Base-by-base conservation (phyloP, 202 grass and related monocot genomes). In the Hordeum pubiflorum region DNA sequence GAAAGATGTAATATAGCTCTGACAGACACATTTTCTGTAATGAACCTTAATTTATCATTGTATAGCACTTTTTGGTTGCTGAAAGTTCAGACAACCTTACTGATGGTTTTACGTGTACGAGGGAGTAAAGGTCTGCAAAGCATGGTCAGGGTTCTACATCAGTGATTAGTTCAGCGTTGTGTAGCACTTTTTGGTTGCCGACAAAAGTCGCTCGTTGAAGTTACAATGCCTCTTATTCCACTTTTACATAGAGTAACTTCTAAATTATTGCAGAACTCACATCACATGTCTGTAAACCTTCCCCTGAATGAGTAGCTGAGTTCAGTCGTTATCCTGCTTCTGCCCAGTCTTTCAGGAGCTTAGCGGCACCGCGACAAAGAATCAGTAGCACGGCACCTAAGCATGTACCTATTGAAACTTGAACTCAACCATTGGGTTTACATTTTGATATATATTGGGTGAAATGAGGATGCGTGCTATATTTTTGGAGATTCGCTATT, bases 1-100 rank as follows among this genome's bases (percentile, higher is more conserved):
- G 37, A 18, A 59, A 76, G 31, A 62, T 80, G 77, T 76, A 63
- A 80, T 27, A 5, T 29, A 84, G 76, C 13, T 38, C 37, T 67
- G 15, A 20, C 62, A 74, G 48, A 60, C 40, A 34, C 1, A 57
- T 24, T 66, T 63, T 59, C 37, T 77, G 65, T 50, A 5, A 17
- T 39, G 10, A 24, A 58, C 27, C 7, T 46, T 54, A 63, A 65
- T 73, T 72, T 89, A 46, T 81, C 1, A 1, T 18, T 84, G 81
- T 63, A 84, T 70, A 79, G 1, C 38, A 61, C 23, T 12, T 64
- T 78, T 66, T 41, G 4, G 15, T 62, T 0, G 24, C 18, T 78
- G 6, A 58, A 5, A 62, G 34, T 34, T 43, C 12, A 34, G 72
- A 63, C 71, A 62, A 63, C 77, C 56, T 82, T 6, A 56, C 52